Evolutionary conservation across 306 rosid genomes (phyloP).

Genomic region (Citrullus colocynthis): DNA sequence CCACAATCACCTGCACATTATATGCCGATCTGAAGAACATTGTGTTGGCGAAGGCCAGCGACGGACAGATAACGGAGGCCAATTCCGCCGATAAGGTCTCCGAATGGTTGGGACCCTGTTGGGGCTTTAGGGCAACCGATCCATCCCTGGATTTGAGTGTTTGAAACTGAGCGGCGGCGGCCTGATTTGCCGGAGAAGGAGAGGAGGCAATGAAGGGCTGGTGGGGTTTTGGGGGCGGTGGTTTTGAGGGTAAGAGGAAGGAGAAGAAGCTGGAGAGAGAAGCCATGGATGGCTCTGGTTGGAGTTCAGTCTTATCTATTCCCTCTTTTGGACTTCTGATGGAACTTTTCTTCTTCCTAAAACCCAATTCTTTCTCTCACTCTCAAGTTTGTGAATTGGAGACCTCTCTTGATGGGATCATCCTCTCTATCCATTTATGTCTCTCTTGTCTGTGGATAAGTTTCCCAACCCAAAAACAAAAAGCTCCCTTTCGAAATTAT

Average conservation of each 20-base stretch:
- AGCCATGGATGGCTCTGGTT: slow-evolving; percentile 45
- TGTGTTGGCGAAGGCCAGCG: slow-evolving; percentile 32
- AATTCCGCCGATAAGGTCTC: slow-evolving; percentile 19
- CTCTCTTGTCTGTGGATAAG: background rate
- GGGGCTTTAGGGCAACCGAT: slow-evolving; percentile 12
- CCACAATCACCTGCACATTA: slow-evolving; percentile 62
- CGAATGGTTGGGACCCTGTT: background rate
- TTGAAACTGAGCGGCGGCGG: background rate
- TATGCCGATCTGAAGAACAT: slow-evolving; percentile 37
- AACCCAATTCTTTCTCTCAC: background rate
- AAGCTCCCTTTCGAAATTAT: no score
- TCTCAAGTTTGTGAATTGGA: background rate
- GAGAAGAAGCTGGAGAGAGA: slow-evolving; percentile 50
- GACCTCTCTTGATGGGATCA: background rate
- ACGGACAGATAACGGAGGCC: slow-evolving; percentile 47
- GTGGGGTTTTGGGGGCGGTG: slow-evolving; percentile 21
- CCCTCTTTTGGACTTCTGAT: background rate
- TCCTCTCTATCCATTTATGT: background rate
- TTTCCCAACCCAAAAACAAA: background rate
- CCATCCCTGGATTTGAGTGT: slow-evolving; percentile 14
- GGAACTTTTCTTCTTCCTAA: background rate
- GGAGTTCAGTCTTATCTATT: background rate
- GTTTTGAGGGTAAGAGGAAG: slow-evolving; percentile 43
- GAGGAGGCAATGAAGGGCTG: slow-evolving; percentile 23
- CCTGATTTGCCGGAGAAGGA: background rate